Percentiles rank a stretch among this genome's conserved stretches.
Evolutionary conservation across 2,329 filamentous ascomycete genomes (phyloP).

Genomic region (Talaromyces sp.): DNA sequence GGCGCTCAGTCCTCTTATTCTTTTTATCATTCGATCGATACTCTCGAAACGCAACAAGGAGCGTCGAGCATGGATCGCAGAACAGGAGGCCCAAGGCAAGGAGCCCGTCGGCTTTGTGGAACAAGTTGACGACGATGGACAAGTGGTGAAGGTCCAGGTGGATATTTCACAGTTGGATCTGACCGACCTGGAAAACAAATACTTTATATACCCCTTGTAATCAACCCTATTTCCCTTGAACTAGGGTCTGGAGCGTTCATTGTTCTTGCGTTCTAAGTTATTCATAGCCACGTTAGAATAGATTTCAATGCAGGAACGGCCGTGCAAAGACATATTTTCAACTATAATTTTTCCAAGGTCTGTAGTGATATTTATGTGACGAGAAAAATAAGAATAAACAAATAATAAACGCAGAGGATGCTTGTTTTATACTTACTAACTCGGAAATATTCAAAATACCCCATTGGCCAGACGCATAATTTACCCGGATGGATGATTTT

Average conservation of each 20-base stretch:
- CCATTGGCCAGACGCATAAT: neutral
- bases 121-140: conserved; percentile 4
- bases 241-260: neutral
- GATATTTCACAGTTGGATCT: conserved; percentile 2
- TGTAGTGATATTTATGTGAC: no score
- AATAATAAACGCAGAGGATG: neutral
- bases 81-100: neutral
- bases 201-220: conserved; percentile 6
- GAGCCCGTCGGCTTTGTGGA: neutral
- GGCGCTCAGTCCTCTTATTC: neutral
- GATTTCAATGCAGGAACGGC: neutral
- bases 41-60: conserved; percentile 2
- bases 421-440: conserved; percentile 15
- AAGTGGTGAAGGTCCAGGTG: neutral
- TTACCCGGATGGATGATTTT: no score
- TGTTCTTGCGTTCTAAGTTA: neutral
- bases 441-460: conserved; percentile 27
- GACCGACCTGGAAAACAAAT: conserved; percentile 4
- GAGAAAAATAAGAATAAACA: neutral
- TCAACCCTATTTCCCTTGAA: neutral
- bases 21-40: neutral
- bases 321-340: neutral
- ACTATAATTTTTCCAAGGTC: no score
- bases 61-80: neutral
- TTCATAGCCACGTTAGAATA: neutral